Evolutionary conservation across 306 rosid genomes (phyloP), one percentile per base, ranked within the genome.

Genomic region (Canavalia ensiformis): DNA sequence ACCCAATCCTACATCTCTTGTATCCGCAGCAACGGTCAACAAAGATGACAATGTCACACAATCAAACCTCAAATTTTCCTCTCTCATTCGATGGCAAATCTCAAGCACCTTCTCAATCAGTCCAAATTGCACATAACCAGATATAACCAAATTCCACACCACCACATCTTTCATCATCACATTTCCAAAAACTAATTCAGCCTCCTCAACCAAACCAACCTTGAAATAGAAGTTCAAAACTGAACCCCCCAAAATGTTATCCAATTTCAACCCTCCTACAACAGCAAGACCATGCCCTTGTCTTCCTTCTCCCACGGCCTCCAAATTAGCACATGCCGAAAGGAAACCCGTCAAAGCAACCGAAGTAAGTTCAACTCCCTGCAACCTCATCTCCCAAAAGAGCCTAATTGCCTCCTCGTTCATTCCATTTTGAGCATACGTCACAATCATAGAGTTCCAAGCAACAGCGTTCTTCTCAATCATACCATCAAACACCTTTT

Each of bases 361-460:
- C 46, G 68, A 79, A 31, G 84, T 90, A 5, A 89, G 91, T 30
- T 89, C 89, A 52, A 87, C 68, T 29, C 85, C 86, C 47, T 87
- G 86, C 79, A 83, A 54, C 81, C 91, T 85, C 97, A 92, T 91
- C 45, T 76, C 71, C 34, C 46, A 63, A 83, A 92, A 92, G 28
- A 87, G 56, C 74, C 64, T 33, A 41, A 95, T 60, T 2, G 97
- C 97, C 66, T 92, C 95, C 74, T 81, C 84, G 51, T 82, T 85
- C 84, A 81, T 80, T 30, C 97, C 97, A 70, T 90, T 92, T 9
- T 87, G 97, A 0, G 88, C 89, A 57, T 85, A 87, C 49, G 79
- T 81, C 68, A 84, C 87, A 54, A 92, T 78, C 94, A 95, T 84
- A 0, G 97, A 90, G 78, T 92, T 95, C 98, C 97, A 95, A 44